Conservation (phyloP, 2,329 filamentous ascomycete genomes). For the Lizonia empirigonia region DNA sequence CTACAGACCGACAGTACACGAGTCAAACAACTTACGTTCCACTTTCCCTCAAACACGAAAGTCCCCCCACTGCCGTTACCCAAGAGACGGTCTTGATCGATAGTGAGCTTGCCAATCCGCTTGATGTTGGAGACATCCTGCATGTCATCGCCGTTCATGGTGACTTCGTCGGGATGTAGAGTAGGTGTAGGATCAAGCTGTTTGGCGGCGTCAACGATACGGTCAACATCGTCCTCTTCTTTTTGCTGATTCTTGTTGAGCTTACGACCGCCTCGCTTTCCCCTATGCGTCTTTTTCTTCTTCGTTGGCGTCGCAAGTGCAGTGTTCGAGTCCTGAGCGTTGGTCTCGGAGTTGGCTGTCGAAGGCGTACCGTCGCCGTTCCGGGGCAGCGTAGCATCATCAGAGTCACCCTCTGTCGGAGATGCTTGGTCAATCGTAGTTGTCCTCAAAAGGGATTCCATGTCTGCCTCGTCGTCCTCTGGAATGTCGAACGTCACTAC, state of each 20-base stretch:
- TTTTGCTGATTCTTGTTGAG: constrained; percentile 51
- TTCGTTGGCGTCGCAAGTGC: constrained; percentile 42
- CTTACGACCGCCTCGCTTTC: constrained; percentile 55
- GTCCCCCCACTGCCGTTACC: constrained; percentile 94
- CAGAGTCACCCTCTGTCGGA: constrained; percentile 23
- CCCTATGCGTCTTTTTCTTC: constrained; percentile 58
- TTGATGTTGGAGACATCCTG: constrained; percentile 57
- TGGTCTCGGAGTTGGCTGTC: constrained; percentile 23
- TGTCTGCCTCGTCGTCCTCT: constrained; percentile 40
- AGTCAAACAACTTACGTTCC: constrained; percentile 62
- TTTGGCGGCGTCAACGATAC: constrained; percentile 50
- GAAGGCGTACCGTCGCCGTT: constrained; percentile 13
- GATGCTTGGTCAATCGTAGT: constrained; percentile 41
- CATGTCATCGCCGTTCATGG: constrained; percentile 52
- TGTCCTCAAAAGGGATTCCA: constrained; percentile 41
- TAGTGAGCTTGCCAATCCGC: constrained; percentile 65
- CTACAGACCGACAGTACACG: not conserved
- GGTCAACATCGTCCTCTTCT: constrained; percentile 46
- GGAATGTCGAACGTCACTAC: constrained; percentile 43
- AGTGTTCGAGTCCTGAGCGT: constrained; percentile 28
- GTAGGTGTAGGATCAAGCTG: constrained; percentile 41
- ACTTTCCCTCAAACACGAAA: constrained; percentile 91
- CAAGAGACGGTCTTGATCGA: constrained; percentile 64
- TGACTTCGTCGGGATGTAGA: constrained; percentile 49
- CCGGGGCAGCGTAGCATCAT: constrained; percentile 13